Conservation (phyloP, 148 eudicot species). For the Fagopyrum homotropicum region DNA sequence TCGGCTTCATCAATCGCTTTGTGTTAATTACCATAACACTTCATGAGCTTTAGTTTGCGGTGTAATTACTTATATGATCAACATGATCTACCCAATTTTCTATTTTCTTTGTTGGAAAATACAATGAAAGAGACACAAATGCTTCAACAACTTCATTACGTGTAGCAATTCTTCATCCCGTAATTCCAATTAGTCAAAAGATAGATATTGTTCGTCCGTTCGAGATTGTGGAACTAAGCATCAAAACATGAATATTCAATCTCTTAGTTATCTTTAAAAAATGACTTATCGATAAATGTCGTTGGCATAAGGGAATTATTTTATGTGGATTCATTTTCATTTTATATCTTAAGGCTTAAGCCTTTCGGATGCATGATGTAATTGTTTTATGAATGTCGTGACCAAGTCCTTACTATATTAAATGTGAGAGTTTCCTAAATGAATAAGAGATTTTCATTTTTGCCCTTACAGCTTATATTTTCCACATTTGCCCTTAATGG, state of each 20-base stretch:
- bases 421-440: too few relatives aligned
- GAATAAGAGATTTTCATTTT: too few relatives aligned
- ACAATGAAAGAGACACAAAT: background rate
- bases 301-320: too few relatives aligned
- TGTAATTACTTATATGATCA: too few relatives aligned
- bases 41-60: background rate
- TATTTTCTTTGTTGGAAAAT: background rate
- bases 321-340: too few relatives aligned
- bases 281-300: background rate
- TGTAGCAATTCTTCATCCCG: background rate
- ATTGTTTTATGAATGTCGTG: too few relatives aligned
- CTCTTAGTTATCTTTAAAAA: background rate
- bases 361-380: too few relatives aligned
- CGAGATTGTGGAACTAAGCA: constrained; percentile 4
- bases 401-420: too few relatives aligned
- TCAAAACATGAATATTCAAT: constrained; percentile 4
- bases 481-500: too few relatives aligned
- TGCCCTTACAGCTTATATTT: too few relatives aligned
- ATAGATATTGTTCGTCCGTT: background rate
- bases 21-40: background rate
- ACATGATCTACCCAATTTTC: background rate
- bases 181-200: background rate
- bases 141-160: background rate
- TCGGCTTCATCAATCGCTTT: background rate
- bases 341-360: too few relatives aligned